These are phyloP conservation scores for Pythium monospermum DNA, from an alignment of 352 stramenopile species.

Conservation along the genomic window DNA sequence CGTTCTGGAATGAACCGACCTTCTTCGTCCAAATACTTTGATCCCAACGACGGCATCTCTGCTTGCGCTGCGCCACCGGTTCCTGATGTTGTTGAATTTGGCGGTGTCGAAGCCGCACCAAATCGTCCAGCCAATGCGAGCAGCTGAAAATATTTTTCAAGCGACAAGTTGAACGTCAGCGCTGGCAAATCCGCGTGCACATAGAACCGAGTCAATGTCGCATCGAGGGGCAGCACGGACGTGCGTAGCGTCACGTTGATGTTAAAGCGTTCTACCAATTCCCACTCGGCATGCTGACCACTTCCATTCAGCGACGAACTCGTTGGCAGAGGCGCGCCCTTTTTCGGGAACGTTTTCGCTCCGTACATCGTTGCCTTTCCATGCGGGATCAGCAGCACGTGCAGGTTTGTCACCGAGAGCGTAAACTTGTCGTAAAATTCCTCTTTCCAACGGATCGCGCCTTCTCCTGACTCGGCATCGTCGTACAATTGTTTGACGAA, in stretches of 20 bases:
- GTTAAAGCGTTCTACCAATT: slow-evolving; percentile 80
- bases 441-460: slow-evolving; percentile 85
- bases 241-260: slow-evolving; percentile 84
- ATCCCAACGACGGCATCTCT: slow-evolving; percentile 2
- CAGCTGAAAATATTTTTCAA: slow-evolving; percentile 82
- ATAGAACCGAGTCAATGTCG: slow-evolving; percentile 78
- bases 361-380: slow-evolving; percentile 15
- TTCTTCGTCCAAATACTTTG: slow-evolving; percentile 25
- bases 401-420: slow-evolving; percentile 74
- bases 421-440: slow-evolving; percentile 91
- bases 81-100: background rate
- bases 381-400: slow-evolving; percentile 77
- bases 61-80: background rate
- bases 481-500: slow-evolving; percentile 86
- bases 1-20: slow-evolving; percentile 16
- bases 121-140: slow-evolving; percentile 57
- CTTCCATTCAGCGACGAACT: slow-evolving; percentile 8
- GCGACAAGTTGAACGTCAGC: slow-evolving; percentile 79
- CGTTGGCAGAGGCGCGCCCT: slow-evolving; percentile 5
- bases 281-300: slow-evolving; percentile 53
- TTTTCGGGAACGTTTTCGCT: background rate
- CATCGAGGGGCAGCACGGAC: slow-evolving; percentile 80
- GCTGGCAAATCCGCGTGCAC: slow-evolving; percentile 78
- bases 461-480: slow-evolving; percentile 79
- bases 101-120: slow-evolving; percentile 4